phyloP scores from a whole-genome alignment of 345 rosid genomes.

The Lumnitzera littorea region DNA sequence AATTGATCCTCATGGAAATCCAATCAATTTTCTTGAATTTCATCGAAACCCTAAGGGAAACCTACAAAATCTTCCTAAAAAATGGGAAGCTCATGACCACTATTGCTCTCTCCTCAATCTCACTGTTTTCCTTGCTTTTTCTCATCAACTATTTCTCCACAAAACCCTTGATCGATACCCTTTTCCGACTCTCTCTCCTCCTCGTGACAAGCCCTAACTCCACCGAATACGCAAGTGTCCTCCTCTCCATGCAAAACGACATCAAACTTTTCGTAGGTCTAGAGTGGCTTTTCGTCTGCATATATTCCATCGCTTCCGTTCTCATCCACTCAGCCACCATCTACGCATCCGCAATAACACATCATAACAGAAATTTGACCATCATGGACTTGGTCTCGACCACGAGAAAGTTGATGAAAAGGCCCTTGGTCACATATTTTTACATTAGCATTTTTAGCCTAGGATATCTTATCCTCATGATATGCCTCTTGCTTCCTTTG shows the following conservation, averaged over 20 bases:
- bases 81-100: slow-evolving; percentile 33
- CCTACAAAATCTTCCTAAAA: slow-evolving; percentile 30
- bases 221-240: slow-evolving; percentile 17
- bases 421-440: slow-evolving; percentile 34
- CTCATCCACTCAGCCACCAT: slow-evolving; percentile 22
- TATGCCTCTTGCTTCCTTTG: slow-evolving; percentile 10
- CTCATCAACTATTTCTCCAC: slow-evolving; percentile 20
- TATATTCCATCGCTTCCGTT: slow-evolving; percentile 12
- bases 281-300: slow-evolving; percentile 12
- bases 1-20: not conserved
- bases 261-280: slow-evolving; percentile 11
- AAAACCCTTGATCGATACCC: slow-evolving; percentile 19
- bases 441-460: slow-evolving; percentile 19
- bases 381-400: slow-evolving; percentile 17
- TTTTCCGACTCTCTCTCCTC: slow-evolving; percentile 14
- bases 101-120: slow-evolving; percentile 21
- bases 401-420: slow-evolving; percentile 25
- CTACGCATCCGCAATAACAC: slow-evolving; percentile 26
- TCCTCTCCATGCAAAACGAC: slow-evolving; percentile 16
- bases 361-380: slow-evolving; percentile 16
- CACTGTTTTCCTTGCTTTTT: slow-evolving; percentile 17
- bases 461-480: slow-evolving; percentile 27
- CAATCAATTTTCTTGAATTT: slow-evolving; percentile 5
- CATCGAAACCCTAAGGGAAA: slow-evolving; percentile 25
- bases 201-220: slow-evolving; percentile 16